Percentiles rank a stretch among this genome's conserved stretches.
phyloP scores from a whole-genome alignment of 345 rosid genomes.

The thale cress (Arabidopsis thaliana) region TAIR10.1 NC_003070.9:21025001-21025500 shows the following conservation, averaged over 20 bases:
- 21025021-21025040: neutral
- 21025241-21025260: conserved; percentile 60
- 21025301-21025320: conserved; percentile 66
- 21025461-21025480: conserved; percentile 66
- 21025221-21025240: conserved; percentile 62
- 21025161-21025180: conserved; percentile 52
- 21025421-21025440: conserved; percentile 68
- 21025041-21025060: neutral
- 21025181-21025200: conserved; percentile 53
- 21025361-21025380: conserved; percentile 74
- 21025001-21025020: conserved; percentile 9
- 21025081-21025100: neutral
- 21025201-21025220: conserved; percentile 42
- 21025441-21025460: conserved; percentile 61
- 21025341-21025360: conserved; percentile 62
- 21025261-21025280: conserved; percentile 59
- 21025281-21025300: conserved; percentile 61
- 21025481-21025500: conserved; percentile 68
- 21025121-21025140: conserved; percentile 41
- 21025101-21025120: conserved; percentile 19
- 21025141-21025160: conserved; percentile 50
- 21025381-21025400: conserved; percentile 66
- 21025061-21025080: neutral
- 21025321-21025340: conserved; percentile 59
- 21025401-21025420: conserved; percentile 67